Evolutionary conservation across 2,329 filamentous ascomycete species (phyloP).

Genomic region (Alternaria rosae): DNA sequence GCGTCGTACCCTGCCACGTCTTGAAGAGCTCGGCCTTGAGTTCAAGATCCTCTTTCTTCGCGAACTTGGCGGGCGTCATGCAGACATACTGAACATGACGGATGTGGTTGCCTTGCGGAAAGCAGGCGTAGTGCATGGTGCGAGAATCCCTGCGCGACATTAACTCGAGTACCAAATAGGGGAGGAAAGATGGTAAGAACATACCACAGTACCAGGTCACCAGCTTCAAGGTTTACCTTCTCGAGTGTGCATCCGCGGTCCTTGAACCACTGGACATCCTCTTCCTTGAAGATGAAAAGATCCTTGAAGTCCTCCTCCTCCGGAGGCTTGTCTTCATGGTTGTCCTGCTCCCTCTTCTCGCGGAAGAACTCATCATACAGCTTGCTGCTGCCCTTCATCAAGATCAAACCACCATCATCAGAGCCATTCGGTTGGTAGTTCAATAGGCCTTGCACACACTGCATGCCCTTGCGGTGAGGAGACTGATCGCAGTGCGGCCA

Average conservation of each 20-base stretch:
- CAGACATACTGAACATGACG: slow-evolving; percentile 31
- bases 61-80: slow-evolving; percentile 26
- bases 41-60: slow-evolving; percentile 24
- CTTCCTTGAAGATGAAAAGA: slow-evolving; percentile 53
- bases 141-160: slow-evolving; percentile 20
- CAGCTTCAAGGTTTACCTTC: slow-evolving; percentile 53
- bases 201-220: slow-evolving; percentile 45
- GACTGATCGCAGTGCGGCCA: slow-evolving; percentile 36
- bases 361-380: slow-evolving; percentile 56
- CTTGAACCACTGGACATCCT: slow-evolving; percentile 56
- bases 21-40: slow-evolving; percentile 27
- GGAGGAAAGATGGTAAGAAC: slow-evolving; percentile 20
- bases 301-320: slow-evolving; percentile 46
- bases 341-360: slow-evolving; percentile 16
- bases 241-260: slow-evolving; percentile 48
- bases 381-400: slow-evolving; percentile 54
- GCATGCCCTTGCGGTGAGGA: slow-evolving; percentile 52
- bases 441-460: slow-evolving; percentile 54
- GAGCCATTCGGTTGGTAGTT: slow-evolving; percentile 56
- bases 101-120: slow-evolving; percentile 22
- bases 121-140: slow-evolving; percentile 53
- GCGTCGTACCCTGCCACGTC: slow-evolving; percentile 27
- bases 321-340: slow-evolving; percentile 26
- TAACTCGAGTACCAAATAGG: slow-evolving; percentile 52
- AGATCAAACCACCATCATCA: slow-evolving; percentile 57